These are phyloP conservation scores for Hypoxylon sp. DNA, from an alignment of 2,329 filamentous ascomycete species.

Conservation along the genomic window DNA sequence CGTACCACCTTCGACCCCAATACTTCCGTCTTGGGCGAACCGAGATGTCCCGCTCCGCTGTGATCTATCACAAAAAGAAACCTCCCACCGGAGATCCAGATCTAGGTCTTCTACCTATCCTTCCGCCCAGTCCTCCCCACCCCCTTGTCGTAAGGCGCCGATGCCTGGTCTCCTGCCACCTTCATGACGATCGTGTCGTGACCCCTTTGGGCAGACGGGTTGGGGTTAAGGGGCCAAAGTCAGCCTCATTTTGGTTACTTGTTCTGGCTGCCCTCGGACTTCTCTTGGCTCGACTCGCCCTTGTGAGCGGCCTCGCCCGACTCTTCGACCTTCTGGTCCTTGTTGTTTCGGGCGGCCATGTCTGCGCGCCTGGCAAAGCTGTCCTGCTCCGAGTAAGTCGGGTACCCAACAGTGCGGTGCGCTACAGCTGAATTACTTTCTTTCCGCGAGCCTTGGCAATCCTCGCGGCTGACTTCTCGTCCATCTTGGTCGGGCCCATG, in stretches of 20 bases:
- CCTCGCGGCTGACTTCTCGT: constrained; percentile 51
- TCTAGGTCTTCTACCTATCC: constrained; percentile 18
- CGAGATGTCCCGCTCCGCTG: constrained; percentile 18
- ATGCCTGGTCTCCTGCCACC: constrained; percentile 4
- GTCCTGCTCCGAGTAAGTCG: constrained; percentile 35
- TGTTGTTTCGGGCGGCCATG: constrained; percentile 35
- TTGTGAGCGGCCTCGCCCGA: constrained; percentile 12
- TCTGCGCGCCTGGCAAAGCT: constrained; percentile 39
- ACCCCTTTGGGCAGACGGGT: constrained; percentile 2
- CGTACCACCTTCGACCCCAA: constrained; percentile 2
- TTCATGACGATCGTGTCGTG: background rate
- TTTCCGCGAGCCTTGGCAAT: constrained; percentile 53
- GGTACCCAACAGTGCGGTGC: background rate
- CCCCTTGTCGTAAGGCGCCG: background rate
- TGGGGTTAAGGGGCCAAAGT: background rate
- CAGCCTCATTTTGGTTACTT: constrained; percentile 16
- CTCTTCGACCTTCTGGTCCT: constrained; percentile 22
- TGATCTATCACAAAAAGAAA: constrained; percentile 26
- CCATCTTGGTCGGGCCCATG: constrained; percentile 53
- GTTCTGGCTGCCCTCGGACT: constrained; percentile 13
- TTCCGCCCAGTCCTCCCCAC: too few species aligned
- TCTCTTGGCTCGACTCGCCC: constrained; percentile 18
- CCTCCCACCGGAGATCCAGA: constrained; percentile 2
- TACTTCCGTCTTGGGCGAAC: constrained; percentile 11
- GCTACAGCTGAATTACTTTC: constrained; percentile 43